Percentiles rank a stretch among this genome's conserved stretches.
phyloP scores from a whole-genome alignment of 257 asterid genomes.

The Forsythia viridissima region DNA sequence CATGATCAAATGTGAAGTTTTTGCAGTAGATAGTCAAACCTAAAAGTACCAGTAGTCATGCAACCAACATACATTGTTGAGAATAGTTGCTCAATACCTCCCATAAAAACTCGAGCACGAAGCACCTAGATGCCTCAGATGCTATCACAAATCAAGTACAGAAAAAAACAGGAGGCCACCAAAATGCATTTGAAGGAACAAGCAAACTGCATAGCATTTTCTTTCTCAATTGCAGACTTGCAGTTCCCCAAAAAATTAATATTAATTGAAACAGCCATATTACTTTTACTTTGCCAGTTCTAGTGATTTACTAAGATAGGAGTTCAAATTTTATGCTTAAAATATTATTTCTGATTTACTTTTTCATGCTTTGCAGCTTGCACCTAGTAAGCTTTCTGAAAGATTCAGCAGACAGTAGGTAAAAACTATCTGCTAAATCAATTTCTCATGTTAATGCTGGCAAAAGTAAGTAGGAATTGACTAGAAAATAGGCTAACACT shows the following conservation, averaged over 20 bases:
- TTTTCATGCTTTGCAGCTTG: conserved; percentile 11
- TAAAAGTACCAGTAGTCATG: conserved; percentile 10
- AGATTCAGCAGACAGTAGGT: not conserved
- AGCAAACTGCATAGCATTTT: not conserved
- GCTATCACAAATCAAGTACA: conserved; percentile 3
- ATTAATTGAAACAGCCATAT: not conserved
- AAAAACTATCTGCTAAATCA: not conserved
- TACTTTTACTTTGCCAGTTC: not conserved
- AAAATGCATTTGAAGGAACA: not conserved
- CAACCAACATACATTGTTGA: conserved; percentile 1
- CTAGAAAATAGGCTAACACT: not conserved
- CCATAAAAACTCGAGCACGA: not conserved
- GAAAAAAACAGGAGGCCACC: not conserved
- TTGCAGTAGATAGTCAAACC: conserved; percentile 10
- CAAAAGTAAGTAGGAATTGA: not conserved
- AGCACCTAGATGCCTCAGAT: conserved; percentile 6
- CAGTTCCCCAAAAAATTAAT: not conserved
- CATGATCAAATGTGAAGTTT: not conserved
- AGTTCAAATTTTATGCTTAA: not conserved
- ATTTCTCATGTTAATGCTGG: not conserved
- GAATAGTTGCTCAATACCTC: not conserved
- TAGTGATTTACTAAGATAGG: not conserved
- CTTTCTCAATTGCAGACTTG: not conserved
- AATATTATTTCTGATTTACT: not conserved
- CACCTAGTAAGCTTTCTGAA: not conserved